Percentiles rank a stretch among this genome's conserved stretches.
Conservation (phyloP, 805 yeast genomes). For the Saturnispora sanitii region DNA sequence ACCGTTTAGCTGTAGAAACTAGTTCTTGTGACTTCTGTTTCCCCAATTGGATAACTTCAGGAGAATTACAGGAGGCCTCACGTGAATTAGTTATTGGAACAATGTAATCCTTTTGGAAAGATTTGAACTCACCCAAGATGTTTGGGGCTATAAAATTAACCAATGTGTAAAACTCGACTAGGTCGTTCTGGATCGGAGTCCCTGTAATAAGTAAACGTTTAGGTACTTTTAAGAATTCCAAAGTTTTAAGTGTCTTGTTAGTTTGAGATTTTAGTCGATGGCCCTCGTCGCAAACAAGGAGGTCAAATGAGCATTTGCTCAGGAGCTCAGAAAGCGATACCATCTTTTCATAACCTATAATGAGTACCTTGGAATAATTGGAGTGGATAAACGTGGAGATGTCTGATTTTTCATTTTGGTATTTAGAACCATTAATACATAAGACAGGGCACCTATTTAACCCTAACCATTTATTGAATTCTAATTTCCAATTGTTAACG, state of each 20-base stretch:
- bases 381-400: conserved; percentile 55
- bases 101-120: conserved; percentile 52
- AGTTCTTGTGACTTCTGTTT: conserved; percentile 53
- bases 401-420: conserved; percentile 46
- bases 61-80: conserved; percentile 49
- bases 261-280: conserved; percentile 73
- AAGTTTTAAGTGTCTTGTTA: conserved; percentile 59
- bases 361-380: conserved; percentile 69
- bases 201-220: conserved; percentile 62
- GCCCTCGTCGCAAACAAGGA: conserved; percentile 91
- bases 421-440: conserved; percentile 41
- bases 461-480: conserved; percentile 84
- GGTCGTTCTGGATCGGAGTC: conserved; percentile 71
- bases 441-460: conserved; percentile 54
- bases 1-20: conserved; percentile 50
- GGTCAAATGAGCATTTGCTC: conserved; percentile 42
- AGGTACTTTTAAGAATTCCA: conserved; percentile 44
- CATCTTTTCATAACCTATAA: conserved; percentile 83
- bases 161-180: conserved; percentile 71
- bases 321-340: conserved; percentile 40
- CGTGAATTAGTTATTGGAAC: conserved; percentile 66
- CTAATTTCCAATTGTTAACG: conserved; percentile 78
- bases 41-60: conserved; percentile 44
- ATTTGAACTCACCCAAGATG: conserved; percentile 49
- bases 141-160: conserved; percentile 82